Conservation (phyloP, 768 basidiomycete genomes). For the Lyophyllum decastes region DNA sequence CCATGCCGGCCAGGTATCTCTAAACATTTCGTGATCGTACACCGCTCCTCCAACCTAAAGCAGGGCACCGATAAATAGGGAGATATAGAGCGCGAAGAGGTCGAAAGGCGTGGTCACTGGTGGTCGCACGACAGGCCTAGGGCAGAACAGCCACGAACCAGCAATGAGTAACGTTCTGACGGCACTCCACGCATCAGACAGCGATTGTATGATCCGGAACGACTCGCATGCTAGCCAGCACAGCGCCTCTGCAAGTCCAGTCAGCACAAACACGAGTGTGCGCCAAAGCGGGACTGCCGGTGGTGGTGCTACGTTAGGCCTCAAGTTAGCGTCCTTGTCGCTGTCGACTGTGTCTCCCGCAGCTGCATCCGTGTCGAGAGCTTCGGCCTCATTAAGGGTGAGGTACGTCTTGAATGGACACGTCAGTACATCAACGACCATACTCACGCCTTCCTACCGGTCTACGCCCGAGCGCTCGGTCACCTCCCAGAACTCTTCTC, state of each 20-base stretch:
- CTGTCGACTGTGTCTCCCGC: conserved; percentile 20
- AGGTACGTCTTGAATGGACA: conserved; percentile 43
- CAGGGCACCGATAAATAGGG: conserved; percentile 45
- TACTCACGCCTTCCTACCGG: no score
- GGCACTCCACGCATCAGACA: conserved; percentile 30
- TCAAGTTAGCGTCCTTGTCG: conserved; percentile 19
- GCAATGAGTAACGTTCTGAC: conserved; percentile 49
- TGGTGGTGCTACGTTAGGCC: conserved; percentile 17
- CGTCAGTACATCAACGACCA: conserved; percentile 25
- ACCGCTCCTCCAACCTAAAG: conserved; percentile 55
- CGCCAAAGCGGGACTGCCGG: conserved; percentile 55
- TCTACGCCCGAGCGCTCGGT: no score
- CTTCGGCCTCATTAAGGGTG: conserved; percentile 58
- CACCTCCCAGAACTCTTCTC: no score
- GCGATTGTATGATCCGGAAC: conserved; percentile 43
- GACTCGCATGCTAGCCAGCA: conserved; percentile 62
- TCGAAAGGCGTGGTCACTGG: conserved; percentile 63
- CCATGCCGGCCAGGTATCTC: conserved; percentile 40
- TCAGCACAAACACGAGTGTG: conserved; percentile 52
- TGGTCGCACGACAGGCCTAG: conserved; percentile 56
- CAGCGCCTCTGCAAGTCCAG: conserved; percentile 58
- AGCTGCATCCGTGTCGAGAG: conserved; percentile 31
- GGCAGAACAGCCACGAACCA: conserved; percentile 68
- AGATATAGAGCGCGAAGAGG: conserved; percentile 57
- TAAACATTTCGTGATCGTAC: conserved; percentile 50